Evolutionary conservation across 345 rosid species (phyloP).

Genomic region (Lepidium africanum): DNA sequence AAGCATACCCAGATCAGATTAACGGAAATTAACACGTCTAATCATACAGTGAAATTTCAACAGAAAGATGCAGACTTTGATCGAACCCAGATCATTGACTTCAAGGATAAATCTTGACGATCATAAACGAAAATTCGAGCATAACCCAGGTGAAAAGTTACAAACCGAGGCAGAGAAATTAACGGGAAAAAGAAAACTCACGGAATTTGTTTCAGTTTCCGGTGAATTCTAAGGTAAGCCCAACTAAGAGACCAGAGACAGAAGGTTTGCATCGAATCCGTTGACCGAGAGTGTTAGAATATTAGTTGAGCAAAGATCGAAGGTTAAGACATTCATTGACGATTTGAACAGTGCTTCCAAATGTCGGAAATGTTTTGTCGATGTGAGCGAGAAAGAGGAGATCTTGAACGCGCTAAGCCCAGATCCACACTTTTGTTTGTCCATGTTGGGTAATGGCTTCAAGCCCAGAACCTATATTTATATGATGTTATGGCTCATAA

Average conservation of each 20-base stretch:
- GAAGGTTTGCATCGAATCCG: not conserved
- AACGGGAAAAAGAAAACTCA: constrained; percentile 13
- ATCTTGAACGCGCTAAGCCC: constrained; percentile 6
- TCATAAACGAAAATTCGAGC: not conserved
- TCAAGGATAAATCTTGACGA: not conserved
- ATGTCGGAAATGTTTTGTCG: not conserved
- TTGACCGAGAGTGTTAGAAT: not conserved
- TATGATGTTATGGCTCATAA: too few species aligned
- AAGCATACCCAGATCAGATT: constrained; percentile 41
- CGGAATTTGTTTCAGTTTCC: not conserved
- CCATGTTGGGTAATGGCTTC: not conserved
- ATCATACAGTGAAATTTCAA: constrained; percentile 15
- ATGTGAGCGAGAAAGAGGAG: constrained; percentile 8
- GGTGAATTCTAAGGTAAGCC: not conserved
- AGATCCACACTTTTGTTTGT: constrained; percentile 1
- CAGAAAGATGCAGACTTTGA: constrained; percentile 17
- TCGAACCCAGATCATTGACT: constrained; percentile 12
- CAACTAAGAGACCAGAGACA: not conserved
- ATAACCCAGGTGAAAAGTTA: constrained; percentile 12
- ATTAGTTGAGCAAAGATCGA: not conserved
- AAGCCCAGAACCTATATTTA: too few species aligned
- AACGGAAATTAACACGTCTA: not conserved
- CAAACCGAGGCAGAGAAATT: not conserved
- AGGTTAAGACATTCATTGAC: constrained; percentile 1
- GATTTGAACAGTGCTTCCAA: not conserved